Base-by-base conservation (phyloP, 78 protist species). In the Chrysochromulina parva region DNA sequence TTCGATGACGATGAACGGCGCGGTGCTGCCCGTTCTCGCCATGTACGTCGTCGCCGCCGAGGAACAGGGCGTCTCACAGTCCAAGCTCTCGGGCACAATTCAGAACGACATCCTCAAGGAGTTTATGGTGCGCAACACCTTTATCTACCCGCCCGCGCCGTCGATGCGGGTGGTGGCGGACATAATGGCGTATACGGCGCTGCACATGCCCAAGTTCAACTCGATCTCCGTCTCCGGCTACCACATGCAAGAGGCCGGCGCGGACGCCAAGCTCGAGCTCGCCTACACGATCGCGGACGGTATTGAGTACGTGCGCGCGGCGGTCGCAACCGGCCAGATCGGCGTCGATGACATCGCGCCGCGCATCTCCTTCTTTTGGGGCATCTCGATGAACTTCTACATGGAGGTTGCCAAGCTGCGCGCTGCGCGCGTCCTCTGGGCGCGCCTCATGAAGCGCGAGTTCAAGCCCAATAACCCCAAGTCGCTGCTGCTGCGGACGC, bases 1-100 rank as follows among this genome's bases (percentile, higher is more conserved):
- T 19, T 95, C 98, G 3, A 98, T 98, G 99, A 98, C 99, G 50
- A 98, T 98, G 99, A 98, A 98, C 94, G 99, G 99, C 50, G 99
- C 99, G 3, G 99, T 98, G 26, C 60, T 98, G 47, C 99, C 99
- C 69, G 89, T 97, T 24, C 71, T 98, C 13, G 98, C 99, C 28
- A 96, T 98, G 98, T 98, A 95, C 90, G 91, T 88, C 54, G 90
- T 47, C 14, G 81, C 90, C 19, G 90, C 81, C 11, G 90, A 88
- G 96, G 95, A 96, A 85, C 94, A 94, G 58, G 99, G 99, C 47
- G 99, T 94, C 0, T 48, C 89, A 24, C 95, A 90, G 78, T 69
- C 92, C 52, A 80, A 97, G 91, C 91, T 98, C 52, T 24, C 97
- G 1, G 99, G 99, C 20, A 98, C 99, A 20, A 97, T 98, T 59